Evolutionary conservation across 129 eudicot species (phyloP), one percentile per base, ranked within the genome.

Genomic region (Pseudognaphalium luteoalbum): DNA sequence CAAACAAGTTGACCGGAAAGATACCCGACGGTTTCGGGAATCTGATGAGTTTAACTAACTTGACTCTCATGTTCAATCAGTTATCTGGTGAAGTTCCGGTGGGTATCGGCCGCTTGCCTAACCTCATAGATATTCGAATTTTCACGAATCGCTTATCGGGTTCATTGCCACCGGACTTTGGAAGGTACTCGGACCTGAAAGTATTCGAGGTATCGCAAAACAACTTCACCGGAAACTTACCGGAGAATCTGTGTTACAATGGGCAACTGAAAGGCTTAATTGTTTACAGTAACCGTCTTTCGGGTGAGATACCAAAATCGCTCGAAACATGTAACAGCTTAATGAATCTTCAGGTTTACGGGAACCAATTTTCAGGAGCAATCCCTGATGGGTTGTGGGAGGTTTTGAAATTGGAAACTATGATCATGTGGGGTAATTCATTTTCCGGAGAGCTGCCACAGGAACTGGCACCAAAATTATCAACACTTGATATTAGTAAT

Each of bases 381-480:
- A 69, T 90, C 50, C 98, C 98, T 3, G 79, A 72, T 70, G 90
- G 88, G 4, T 76, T 91, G 19, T 93, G 98, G 98, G 82, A 82
- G 47, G 71, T 80, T 29, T 2, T 29, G 29, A 82, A 80, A 32
- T 22, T 93, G 39, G 75, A 82, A 3, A 5, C 5, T 0, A 20
- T 90, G 81, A 75, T 63, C 50, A 39, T 91, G 4, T 81, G 85
- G 19, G 68, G 57, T 57, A 93, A 93, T 74, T 81, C 30, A 11
- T 91, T 93, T 64, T 37, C 81, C 0, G 98, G 97, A 1, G 84
- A 79, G 82, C 80, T 94, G 51, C 97, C 98, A 1, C 76, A 34
- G 29, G 75, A 74, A 73, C 14, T 93, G 57, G 81, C 85, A 11
- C 17, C 83, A 3, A 75, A 50, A 1, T 68, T 93, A 67, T 68